These are phyloP conservation scores for Sphaerulina musiva DNA, from an alignment of 2,329 filamentous ascomycete genomes.

Conservation along the genomic window DNA sequence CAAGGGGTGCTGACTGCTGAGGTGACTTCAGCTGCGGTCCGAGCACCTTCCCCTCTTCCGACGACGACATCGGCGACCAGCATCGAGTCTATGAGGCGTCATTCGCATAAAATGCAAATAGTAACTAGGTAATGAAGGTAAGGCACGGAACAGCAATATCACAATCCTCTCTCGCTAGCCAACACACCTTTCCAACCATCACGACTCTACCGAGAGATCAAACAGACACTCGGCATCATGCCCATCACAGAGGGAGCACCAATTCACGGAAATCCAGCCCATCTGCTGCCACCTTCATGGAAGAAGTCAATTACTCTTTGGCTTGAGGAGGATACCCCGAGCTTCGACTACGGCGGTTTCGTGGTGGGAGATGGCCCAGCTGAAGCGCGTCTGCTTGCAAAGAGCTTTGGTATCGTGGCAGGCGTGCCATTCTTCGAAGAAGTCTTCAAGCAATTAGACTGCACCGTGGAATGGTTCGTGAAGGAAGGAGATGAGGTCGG, in stretches of 20 bases:
- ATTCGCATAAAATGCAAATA: background rate
- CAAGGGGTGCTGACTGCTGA: too few relatives aligned
- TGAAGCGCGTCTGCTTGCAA: constrained; percentile 50
- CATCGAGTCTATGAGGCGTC: constrained; percentile 1
- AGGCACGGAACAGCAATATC: background rate
- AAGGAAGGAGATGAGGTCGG: constrained; percentile 66
- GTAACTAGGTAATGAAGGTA: background rate
- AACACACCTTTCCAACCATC: background rate
- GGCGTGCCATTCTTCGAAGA: constrained; percentile 94
- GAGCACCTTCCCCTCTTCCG: background rate
- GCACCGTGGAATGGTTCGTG: constrained; percentile 81
- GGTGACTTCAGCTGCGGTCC: background rate
- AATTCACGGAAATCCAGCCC: constrained; percentile 53
- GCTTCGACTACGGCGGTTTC: constrained; percentile 94
- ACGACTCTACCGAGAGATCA: background rate
- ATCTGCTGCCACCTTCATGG: constrained; percentile 80
- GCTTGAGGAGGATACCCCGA: constrained; percentile 94
- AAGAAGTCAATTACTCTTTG: constrained; percentile 73
- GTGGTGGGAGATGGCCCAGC: constrained; percentile 68
- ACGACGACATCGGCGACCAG: constrained; percentile 8
- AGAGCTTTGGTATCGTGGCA: constrained; percentile 69
- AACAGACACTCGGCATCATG: constrained; percentile 19
- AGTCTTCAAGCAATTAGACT: constrained; percentile 82
- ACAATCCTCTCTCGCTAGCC: background rate
- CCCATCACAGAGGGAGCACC: constrained; percentile 48